These are phyloP conservation scores for Aquanectria penicillioides DNA, from an alignment of 2,329 filamentous ascomycete species.

Conservation along the genomic window DNA sequence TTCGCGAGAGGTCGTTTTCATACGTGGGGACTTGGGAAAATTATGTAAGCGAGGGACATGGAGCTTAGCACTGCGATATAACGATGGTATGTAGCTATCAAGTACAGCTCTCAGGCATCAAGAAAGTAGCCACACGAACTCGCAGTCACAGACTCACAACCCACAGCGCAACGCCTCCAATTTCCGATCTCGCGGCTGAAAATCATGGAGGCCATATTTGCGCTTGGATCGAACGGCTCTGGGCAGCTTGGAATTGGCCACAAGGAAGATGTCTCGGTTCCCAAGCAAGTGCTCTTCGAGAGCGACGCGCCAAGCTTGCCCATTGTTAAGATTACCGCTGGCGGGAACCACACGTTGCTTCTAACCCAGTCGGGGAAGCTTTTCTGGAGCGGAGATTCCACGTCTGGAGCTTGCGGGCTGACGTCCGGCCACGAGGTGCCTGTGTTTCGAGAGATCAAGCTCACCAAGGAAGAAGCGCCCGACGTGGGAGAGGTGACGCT, in stretches of 20 bases:
- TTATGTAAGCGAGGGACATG: conserved; percentile 33
- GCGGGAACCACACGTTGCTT: conserved; percentile 89
- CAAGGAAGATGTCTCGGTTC: conserved; percentile 74
- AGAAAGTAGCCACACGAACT: neutral
- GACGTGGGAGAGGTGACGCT: conserved; percentile 47
- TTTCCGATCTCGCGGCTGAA: conserved; percentile 12
- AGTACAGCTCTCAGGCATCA: conserved; percentile 11
- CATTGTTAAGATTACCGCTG: conserved; percentile 62
- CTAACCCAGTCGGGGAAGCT: conserved; percentile 68
- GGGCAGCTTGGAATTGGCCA: conserved; percentile 79
- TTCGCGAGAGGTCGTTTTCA: conserved; percentile 32
- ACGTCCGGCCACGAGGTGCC: conserved; percentile 42
- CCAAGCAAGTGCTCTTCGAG: conserved; percentile 69
- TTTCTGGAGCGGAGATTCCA: conserved; percentile 72
- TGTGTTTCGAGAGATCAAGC: conserved; percentile 52
- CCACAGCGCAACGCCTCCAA: neutral
- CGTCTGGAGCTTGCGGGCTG: conserved; percentile 65
- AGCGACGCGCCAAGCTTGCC: conserved; percentile 48
- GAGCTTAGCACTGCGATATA: conserved; percentile 34
- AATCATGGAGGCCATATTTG: conserved; percentile 65
- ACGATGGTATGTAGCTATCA: conserved; percentile 39
- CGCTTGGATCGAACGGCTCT: conserved; percentile 81
- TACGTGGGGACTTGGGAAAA: conserved; percentile 30
- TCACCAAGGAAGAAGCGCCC: conserved; percentile 44
- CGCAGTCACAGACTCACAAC: neutral